These are phyloP conservation scores for Basipetospora chlamydospora DNA, from an alignment of 2,329 filamentous ascomycete genomes.

Conservation along the genomic window DNA sequence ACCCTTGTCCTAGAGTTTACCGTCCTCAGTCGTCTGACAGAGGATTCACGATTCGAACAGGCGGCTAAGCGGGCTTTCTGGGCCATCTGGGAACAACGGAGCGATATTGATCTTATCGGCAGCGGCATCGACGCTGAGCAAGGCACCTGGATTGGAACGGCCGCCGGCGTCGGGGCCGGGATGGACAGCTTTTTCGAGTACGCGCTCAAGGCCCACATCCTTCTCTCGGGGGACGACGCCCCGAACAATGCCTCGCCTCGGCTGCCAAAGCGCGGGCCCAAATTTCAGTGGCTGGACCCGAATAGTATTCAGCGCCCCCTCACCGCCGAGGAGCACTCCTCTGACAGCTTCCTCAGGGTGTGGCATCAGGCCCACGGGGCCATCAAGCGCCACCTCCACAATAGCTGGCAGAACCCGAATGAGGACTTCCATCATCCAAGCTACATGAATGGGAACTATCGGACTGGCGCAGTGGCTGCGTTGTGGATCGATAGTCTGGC, in stretches of 20 bases:
- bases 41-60: constrained; percentile 76
- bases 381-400: constrained; percentile 85
- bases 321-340: constrained; percentile 49
- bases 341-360: constrained; percentile 64
- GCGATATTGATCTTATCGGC: constrained; percentile 73
- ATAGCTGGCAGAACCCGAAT: constrained; percentile 24
- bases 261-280: constrained; percentile 13
- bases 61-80: constrained; percentile 87
- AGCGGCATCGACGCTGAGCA: constrained; percentile 85
- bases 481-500: constrained; percentile 95
- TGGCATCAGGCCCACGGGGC: constrained; percentile 80
- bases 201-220: constrained; percentile 81
- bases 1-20: constrained; percentile 90
- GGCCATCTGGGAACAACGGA: constrained; percentile 86
- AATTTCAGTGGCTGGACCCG: constrained; percentile 40
- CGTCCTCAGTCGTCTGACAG: constrained; percentile 74
- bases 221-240: constrained; percentile 62
- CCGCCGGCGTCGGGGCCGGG: constrained; percentile 88
- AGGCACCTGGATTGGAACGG: constrained; percentile 75
- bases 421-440: constrained; percentile 63
- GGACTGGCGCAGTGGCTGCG: constrained; percentile 74
- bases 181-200: constrained; percentile 99
- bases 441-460: constrained; percentile 79
- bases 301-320: constrained; percentile 48
- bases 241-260: constrained; percentile 32